Evolutionary conservation across 1,139 yeast species (phyloP), one percentile per base, ranked within the genome.

Genomic region (Kodamaea plutei): DNA sequence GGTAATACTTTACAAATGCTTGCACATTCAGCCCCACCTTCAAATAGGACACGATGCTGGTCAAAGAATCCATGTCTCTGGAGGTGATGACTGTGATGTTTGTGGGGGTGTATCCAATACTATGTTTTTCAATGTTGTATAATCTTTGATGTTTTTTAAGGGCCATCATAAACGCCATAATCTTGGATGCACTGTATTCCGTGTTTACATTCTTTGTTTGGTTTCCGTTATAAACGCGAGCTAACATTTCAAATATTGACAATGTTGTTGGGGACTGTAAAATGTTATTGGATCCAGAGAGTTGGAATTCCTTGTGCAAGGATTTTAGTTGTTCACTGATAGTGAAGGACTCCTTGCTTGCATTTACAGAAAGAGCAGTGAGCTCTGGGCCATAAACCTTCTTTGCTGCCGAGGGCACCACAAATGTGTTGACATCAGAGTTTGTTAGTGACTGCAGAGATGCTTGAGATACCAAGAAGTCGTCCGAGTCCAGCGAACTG

Each of bases 301-400:
- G 58, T 50, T 78, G 87, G 15, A 80, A 48, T 3, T 60, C 47
- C 34, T 77, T 60, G 50, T 81, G 84, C 16, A 80, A 44, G 3
- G 64, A 43, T 47, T 77, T 82, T 30, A 81, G 56, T 41, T 71
- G 71, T 30, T 54, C 44, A 14, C 40, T 37, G 28, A 44, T 39
- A 4, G 25, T 29, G 12, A 42, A 34, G n/a, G 45, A 31, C 20
- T 43, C 43, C 28, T 38, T 38, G 28, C 40, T 43, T 5, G 50
- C 48, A 5, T 45, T 41, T n/a, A 60, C 50, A 2, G 69, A 54
- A 5, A 66, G 38, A 4, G 48, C 40, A 1, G 57, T 48, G 30
- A 68, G 53, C 0, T 56, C 50, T 6, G 38, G 39, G 8, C 58
- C 49, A 35, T 56, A 66, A 4, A 62, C 32, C 6, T 44, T 40